Conservation (phyloP, 2,329 filamentous ascomycete species). For the Arthrobotrys entomopaga region DNA sequence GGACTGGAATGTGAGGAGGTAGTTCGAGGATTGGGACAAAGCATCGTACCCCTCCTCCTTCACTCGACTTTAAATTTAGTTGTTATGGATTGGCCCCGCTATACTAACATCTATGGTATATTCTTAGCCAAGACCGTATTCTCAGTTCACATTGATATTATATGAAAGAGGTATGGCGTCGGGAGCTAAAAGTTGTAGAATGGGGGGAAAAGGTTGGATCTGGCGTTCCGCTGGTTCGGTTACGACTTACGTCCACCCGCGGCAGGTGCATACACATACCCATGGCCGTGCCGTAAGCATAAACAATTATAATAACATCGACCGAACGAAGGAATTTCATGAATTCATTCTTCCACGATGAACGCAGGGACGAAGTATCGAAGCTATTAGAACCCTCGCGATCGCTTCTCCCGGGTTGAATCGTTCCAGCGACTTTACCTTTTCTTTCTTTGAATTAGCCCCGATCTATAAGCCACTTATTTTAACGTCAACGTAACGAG, state of each 20-base stretch:
- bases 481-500: constrained; percentile 1
- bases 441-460: neutral
- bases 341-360: neutral
- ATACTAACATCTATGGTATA: too few species aligned
- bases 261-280: constrained; percentile 7
- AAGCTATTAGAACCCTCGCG: neutral
- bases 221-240: neutral
- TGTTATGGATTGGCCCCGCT: too few species aligned
- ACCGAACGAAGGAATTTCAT: neutral
- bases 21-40: neutral
- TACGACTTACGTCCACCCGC: neutral
- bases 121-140: too few species aligned
- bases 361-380: neutral
- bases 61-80: too few species aligned
- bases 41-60: too few species aligned
- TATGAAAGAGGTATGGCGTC: neutral
- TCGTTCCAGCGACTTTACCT: neutral
- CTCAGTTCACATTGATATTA: neutral
- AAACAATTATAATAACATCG: neutral
- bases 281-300: constrained; percentile 19
- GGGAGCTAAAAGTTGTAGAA: too few species aligned
- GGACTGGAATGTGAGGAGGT: neutral
- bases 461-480: constrained; percentile 8
- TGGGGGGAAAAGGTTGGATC: too few species aligned
- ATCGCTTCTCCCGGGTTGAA: neutral